Evolutionary conservation across 2,329 filamentous ascomycete species (phyloP).

Genomic region (Fulvia fulva): DNA sequence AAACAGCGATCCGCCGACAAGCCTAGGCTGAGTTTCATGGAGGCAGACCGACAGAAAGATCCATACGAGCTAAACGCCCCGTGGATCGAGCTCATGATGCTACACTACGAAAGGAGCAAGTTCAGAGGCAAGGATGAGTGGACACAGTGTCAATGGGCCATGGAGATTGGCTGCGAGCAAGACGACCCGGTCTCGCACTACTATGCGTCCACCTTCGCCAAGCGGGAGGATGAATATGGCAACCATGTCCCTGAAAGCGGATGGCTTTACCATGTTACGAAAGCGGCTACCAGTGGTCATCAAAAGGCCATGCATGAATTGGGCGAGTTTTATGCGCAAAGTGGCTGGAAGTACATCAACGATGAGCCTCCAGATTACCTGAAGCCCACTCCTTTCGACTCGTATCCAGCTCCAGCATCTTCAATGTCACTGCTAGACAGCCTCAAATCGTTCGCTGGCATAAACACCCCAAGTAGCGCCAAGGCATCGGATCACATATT

Average conservation of each 20-base stretch:
- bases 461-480: not conserved
- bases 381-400: conserved; percentile 34
- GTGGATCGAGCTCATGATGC: conserved; percentile 30
- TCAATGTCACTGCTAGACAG: not conserved
- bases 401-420: conserved; percentile 19
- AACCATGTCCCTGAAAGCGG: conserved; percentile 27
- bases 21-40: not conserved
- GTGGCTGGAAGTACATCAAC: conserved; percentile 32
- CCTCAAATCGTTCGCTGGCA: conserved; percentile 5
- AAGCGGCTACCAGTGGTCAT: conserved; percentile 42
- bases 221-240: conserved; percentile 19
- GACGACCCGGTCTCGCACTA: conserved; percentile 45
- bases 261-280: conserved; percentile 44
- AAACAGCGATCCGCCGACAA: not conserved
- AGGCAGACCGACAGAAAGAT: conserved; percentile 4
- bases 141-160: conserved; percentile 30
- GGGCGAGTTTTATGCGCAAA: conserved; percentile 37
- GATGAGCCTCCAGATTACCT: conserved; percentile 32
- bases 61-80: conserved; percentile 27
- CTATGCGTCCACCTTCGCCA: conserved; percentile 27
- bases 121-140: conserved; percentile 12
- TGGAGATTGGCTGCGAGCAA: conserved; percentile 35
- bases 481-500: conserved; percentile 22
- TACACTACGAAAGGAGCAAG: conserved; percentile 17
- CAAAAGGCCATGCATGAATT: conserved; percentile 37